Percentiles rank a stretch among this genome's conserved stretches.
phyloP scores from a whole-genome alignment of 164 flowering plant species.

The Nymphaea thermarum region DNA sequence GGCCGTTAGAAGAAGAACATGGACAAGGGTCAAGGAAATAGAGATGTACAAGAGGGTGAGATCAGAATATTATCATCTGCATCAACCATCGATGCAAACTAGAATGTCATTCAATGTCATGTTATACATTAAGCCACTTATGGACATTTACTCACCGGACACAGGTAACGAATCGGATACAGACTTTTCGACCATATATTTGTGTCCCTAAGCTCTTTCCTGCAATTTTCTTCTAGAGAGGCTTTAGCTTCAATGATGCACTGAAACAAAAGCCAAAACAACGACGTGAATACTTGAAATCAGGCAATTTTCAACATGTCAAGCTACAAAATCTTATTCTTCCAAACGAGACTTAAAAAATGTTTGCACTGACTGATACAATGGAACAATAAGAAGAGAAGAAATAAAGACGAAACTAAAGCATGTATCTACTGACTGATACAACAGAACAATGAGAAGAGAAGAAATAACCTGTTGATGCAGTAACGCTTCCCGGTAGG shows the following conservation, averaged over 20 bases:
- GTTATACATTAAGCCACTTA: too few species aligned
- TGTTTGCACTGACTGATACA: neutral
- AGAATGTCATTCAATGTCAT: too few species aligned
- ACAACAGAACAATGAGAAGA: neutral
- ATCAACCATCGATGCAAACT: too few species aligned
- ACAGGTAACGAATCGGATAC: too few species aligned
- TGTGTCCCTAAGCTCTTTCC: too few species aligned
- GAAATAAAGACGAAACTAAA: constrained; percentile 5
- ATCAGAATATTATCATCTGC: too few species aligned
- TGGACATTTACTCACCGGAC: too few species aligned
- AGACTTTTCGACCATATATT: too few species aligned
- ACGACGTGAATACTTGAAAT: neutral
- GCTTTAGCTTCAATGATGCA: constrained; percentile 57
- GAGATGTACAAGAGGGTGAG: too few species aligned
- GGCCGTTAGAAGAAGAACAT: too few species aligned
- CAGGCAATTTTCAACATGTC: neutral
- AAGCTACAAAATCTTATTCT: neutral
- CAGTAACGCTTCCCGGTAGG: constrained; percentile 90
- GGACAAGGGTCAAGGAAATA: too few species aligned
- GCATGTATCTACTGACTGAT: neutral
- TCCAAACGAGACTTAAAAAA: neutral
- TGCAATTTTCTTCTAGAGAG: constrained; percentile 19
- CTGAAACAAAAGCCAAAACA: constrained; percentile 26
- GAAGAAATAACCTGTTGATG: constrained; percentile 57
- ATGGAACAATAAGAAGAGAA: neutral